phyloP scores from a whole-genome alignment of 2,329 filamentous ascomycete genomes.

The Trichoderma gracile region DNA sequence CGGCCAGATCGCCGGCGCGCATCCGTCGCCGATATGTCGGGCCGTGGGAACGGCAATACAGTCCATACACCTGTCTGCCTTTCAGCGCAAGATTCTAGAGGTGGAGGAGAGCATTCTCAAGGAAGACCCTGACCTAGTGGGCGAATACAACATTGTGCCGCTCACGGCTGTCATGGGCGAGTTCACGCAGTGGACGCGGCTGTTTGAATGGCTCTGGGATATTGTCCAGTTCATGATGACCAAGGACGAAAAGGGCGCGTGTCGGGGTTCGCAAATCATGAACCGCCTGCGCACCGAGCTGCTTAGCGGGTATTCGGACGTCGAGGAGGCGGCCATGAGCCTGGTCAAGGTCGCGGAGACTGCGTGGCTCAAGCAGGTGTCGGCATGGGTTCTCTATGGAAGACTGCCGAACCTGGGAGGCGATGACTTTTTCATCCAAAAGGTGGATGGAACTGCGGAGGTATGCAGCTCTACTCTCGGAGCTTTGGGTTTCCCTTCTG shows the following conservation, averaged over 20 bases:
- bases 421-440: constrained; percentile 83
- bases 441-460: constrained; percentile 45
- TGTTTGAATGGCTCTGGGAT: constrained; percentile 83
- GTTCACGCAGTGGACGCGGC: constrained; percentile 83
- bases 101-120: constrained; percentile 78
- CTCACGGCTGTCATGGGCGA: constrained; percentile 80
- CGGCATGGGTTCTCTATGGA: constrained; percentile 89
- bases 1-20: constrained; percentile 65
- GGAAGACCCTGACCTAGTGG: constrained; percentile 76
- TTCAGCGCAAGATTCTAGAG: constrained; percentile 80
- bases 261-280: constrained; percentile 73
- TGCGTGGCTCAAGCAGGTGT: constrained; percentile 87
- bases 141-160: constrained; percentile 90
- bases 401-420: constrained; percentile 74
- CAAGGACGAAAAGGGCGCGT: constrained; percentile 43
- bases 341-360: constrained; percentile 79
- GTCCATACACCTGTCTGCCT: constrained; percentile 72
- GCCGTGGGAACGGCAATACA: constrained; percentile 80
- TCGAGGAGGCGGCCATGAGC: constrained; percentile 73
- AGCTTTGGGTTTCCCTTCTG: too few relatives aligned
- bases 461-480: constrained; percentile 33
- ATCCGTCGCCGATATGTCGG: constrained; percentile 81
- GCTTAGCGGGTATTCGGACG: constrained; percentile 84
- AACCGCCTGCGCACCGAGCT: constrained; percentile 73
- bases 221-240: constrained; percentile 67